Percentiles rank a stretch among this genome's conserved stretches.
These are phyloP conservation scores for Eimeria maxima DNA, from an alignment of 169 alveolate genomes.

Conservation along the genomic window DNA sequence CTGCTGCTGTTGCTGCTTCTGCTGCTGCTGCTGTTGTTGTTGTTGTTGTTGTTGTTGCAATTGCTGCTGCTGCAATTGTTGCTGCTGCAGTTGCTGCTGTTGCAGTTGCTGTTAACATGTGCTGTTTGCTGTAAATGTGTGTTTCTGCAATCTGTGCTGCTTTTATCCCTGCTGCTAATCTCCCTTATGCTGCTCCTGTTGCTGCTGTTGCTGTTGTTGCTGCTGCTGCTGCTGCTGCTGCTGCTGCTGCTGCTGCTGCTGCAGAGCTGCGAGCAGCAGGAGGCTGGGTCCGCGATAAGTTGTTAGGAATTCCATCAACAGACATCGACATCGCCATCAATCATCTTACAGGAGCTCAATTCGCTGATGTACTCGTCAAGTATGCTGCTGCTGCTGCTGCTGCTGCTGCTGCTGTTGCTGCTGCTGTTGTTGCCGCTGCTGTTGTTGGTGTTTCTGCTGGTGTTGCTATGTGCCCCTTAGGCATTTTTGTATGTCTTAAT, in stretches of 20 bases:
- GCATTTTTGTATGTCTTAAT: too few relatives aligned
- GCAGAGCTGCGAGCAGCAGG: constrained; percentile 93
- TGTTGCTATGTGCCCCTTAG: too few relatives aligned
- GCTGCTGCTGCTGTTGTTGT: not conserved
- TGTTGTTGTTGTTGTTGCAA: too few relatives aligned
- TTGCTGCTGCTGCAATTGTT: too few relatives aligned
- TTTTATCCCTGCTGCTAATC: not conserved
- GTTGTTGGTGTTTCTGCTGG: not conserved
- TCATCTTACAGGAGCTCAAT: constrained; percentile 96
- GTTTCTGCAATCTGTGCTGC: not conserved
- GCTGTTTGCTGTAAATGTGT: too few relatives aligned
- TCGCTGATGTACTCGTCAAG: constrained; percentile 88
- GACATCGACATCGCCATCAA: constrained; percentile 99
- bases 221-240: not conserved
- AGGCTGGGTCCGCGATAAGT: constrained; percentile 99
- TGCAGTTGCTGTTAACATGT: not conserved
- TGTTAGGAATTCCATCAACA: constrained; percentile 86
- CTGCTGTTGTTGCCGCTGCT: not conserved
- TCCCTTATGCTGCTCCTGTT: not conserved
- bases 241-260: constrained; percentile 2
- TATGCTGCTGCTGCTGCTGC: constrained; percentile 21
- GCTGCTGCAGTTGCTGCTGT: too few relatives aligned
- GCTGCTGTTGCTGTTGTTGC: not conserved
- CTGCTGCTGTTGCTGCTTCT: too few relatives aligned
- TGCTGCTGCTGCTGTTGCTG: not conserved